Evolutionary conservation across 2,329 filamentous ascomycete species (phyloP).

Genomic region (Pseudohalonectria lignicola): DNA sequence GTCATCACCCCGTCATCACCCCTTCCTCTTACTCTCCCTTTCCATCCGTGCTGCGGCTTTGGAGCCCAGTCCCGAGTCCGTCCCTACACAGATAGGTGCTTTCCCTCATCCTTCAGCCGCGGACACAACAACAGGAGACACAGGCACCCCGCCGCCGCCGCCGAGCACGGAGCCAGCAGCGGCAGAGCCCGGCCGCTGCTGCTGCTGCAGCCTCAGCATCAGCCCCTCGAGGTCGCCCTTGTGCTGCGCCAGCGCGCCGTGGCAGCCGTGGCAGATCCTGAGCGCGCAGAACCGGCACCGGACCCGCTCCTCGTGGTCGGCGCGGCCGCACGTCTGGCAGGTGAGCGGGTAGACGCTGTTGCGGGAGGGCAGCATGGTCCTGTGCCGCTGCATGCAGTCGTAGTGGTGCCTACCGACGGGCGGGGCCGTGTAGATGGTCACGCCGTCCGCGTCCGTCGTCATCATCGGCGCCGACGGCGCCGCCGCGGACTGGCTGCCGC

Average conservation of each 20-base stretch:
- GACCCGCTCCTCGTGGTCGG: conserved; percentile 32
- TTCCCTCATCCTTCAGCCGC: too few species aligned
- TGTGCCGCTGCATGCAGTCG: conserved; percentile 36
- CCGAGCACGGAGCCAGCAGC: too few species aligned
- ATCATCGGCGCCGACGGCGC: too few species aligned
- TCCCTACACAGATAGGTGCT: too few species aligned
- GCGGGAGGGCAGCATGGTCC: conserved; percentile 32
- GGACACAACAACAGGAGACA: too few species aligned
- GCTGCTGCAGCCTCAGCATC: too few species aligned
- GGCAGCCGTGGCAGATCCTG: conserved; percentile 39
- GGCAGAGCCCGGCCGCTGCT: too few species aligned
- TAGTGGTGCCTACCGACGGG: conserved; percentile 25
- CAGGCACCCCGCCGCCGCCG: too few species aligned
- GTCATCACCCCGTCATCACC: too few species aligned
- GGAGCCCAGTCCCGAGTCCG: too few species aligned
- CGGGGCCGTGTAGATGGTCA: conserved; percentile 11
- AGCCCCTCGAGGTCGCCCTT: conserved; percentile 31
- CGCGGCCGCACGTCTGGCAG: conserved; percentile 40
- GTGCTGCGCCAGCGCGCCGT: conserved; percentile 26
- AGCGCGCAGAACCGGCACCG: conserved; percentile 39
- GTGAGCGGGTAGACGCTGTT: conserved; percentile 39
- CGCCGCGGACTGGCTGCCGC: neutral
- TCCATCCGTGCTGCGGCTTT: too few species aligned
- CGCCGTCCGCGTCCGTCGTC: neutral
- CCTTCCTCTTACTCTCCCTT: too few species aligned